Conservation (phyloP, 306 rosid genomes). For the Cucumis melo region DNA sequence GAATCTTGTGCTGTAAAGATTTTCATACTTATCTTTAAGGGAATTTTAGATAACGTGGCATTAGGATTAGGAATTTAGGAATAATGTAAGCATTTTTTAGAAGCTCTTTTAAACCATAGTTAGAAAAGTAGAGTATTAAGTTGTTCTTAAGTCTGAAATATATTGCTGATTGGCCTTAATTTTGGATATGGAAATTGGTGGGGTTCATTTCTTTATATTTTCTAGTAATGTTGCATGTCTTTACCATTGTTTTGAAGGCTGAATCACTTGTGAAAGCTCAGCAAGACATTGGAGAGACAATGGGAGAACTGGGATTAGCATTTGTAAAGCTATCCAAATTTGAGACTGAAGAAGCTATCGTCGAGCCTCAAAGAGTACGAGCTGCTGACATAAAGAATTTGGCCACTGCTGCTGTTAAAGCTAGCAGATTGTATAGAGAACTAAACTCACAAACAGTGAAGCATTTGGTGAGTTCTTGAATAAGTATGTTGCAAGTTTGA, state of each 20-base stretch:
- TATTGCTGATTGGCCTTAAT: not conserved
- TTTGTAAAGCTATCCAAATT: constrained; percentile 74
- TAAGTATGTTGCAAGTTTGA: not conserved
- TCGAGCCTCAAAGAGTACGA: constrained; percentile 54
- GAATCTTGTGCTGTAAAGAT: not conserved
- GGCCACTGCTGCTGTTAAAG: constrained; percentile 90
- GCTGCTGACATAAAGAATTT: constrained; percentile 71
- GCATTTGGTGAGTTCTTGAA: constrained; percentile 51
- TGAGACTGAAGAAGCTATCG: constrained; percentile 68
- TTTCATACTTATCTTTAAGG: not conserved
- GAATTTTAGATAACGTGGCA: not conserved
- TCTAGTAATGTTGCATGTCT: constrained; percentile 9
- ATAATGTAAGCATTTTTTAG: not conserved
- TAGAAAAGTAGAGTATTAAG: not conserved
- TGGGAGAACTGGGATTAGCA: constrained; percentile 84
- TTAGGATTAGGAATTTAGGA: not conserved
- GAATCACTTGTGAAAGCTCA: constrained; percentile 92
- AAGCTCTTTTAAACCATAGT: not conserved
- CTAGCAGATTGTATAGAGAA: constrained; percentile 84
- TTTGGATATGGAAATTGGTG: not conserved
- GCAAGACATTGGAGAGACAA: constrained; percentile 89
- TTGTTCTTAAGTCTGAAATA: not conserved
- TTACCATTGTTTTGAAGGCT: constrained; percentile 35
- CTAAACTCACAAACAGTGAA: constrained; percentile 85
- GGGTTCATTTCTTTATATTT: not conserved